Percentiles rank a stretch among this genome's conserved stretches.
Evolutionary conservation across 2,329 filamentous ascomycete genomes (phyloP).

Genomic region (Colletotrichum sp.): DNA sequence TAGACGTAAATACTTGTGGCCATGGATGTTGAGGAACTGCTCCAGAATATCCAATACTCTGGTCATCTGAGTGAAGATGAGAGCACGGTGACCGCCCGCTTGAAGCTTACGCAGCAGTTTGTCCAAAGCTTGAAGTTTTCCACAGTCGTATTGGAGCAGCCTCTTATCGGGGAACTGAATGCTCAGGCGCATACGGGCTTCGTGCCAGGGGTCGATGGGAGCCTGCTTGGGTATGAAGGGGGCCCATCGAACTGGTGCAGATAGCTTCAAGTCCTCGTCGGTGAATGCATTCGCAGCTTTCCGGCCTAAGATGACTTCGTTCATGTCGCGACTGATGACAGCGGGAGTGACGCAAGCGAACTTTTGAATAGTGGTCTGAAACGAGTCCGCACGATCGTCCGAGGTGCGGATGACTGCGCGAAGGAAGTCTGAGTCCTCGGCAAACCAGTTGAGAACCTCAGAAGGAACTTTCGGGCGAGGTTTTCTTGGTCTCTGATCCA

Average conservation of each 20-base stretch:
- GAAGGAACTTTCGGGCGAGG: slow-evolving; percentile 65
- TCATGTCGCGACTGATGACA: slow-evolving; percentile 81
- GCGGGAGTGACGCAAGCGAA: slow-evolving; percentile 94
- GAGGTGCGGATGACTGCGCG: slow-evolving; percentile 75
- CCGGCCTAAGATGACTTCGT: slow-evolving; percentile 68
- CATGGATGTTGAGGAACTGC: slow-evolving; percentile 97
- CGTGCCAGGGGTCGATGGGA: slow-evolving; percentile 84
- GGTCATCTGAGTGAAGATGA: slow-evolving; percentile 99
- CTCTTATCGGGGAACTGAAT: slow-evolving; percentile 98
- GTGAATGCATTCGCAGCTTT: slow-evolving; percentile 62
- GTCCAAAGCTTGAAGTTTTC: slow-evolving; percentile 91
- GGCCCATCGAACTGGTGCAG: slow-evolving; percentile 59
- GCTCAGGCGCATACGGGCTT: slow-evolving; percentile 87
- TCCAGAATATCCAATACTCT: slow-evolving; percentile 97
- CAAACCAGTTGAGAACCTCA: slow-evolving; percentile 76
- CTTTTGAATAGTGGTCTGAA: slow-evolving; percentile 80
- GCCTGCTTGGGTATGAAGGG: slow-evolving; percentile 62
- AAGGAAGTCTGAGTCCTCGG: slow-evolving; percentile 69
- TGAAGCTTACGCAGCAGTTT: slow-evolving; percentile 86
- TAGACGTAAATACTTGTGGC: slow-evolving; percentile 93
- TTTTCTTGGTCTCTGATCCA: slow-evolving; percentile 62
- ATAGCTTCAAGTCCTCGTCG: slow-evolving; percentile 61
- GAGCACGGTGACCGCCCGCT: slow-evolving; percentile 85
- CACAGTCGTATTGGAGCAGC: slow-evolving; percentile 96
- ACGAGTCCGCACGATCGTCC: slow-evolving; percentile 71